phyloP scores from a whole-genome alignment of 23 red algal genomes.

The Agarophyton chilense region DNA sequence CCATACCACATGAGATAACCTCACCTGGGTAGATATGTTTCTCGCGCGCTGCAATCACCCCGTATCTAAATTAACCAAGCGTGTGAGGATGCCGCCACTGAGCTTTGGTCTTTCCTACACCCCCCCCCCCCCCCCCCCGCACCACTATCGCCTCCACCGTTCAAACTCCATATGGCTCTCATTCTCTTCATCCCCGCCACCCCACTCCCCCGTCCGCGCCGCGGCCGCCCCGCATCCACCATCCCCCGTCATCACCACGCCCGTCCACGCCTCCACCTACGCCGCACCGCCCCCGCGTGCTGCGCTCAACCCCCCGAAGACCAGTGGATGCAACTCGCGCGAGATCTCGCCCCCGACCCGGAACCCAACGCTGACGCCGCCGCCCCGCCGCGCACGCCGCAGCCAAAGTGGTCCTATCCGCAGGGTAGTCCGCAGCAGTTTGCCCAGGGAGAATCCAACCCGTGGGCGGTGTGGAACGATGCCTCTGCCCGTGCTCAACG shows the following conservation, averaged over 20 bases:
- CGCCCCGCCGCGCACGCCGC: background rate
- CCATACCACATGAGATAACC: too few relatives aligned
- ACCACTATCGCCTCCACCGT: background rate
- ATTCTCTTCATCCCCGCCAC: constrained; percentile 9
- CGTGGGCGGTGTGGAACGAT: constrained; percentile 47
- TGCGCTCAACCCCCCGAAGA: background rate
- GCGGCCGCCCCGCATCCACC: background rate
- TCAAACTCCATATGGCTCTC: background rate
- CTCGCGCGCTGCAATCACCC: too few relatives aligned
- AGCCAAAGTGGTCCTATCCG: constrained; percentile 30
- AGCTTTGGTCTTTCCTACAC: too few relatives aligned
- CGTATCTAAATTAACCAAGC: too few relatives aligned
- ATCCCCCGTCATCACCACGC: background rate
- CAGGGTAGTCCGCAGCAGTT: background rate
- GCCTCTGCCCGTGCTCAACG: background rate
- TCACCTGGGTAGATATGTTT: too few relatives aligned
- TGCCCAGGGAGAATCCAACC: background rate
- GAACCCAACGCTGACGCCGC: background rate
- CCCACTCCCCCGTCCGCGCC: background rate
- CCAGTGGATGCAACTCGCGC: constrained; percentile 53
- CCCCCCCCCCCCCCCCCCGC: background rate
- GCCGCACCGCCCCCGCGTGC: background rate
- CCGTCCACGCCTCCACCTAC: background rate
- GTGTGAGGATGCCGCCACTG: too few relatives aligned
- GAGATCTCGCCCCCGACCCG: constrained; percentile 32